phyloP scores from a whole-genome alignment of 192 early-diverging fungal genomes.

The Gamsiella multidivaricata region DNA sequence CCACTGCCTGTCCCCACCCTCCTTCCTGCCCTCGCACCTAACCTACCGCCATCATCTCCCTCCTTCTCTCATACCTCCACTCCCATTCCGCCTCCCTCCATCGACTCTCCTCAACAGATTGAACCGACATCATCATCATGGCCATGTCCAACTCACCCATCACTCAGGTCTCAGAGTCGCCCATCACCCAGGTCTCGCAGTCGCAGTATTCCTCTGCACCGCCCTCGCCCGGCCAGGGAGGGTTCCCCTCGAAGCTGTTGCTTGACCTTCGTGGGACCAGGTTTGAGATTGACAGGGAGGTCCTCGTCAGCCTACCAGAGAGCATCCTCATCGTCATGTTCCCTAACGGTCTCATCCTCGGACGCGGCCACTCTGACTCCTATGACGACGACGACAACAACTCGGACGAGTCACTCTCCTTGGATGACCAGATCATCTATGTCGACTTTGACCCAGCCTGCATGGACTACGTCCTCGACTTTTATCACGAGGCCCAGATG shows the following conservation, averaged over 20 bases:
- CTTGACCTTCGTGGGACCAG: conserved; percentile 68
- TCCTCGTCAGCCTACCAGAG: conserved; percentile 67
- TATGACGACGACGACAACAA: conserved; percentile 56
- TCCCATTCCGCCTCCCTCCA: too few species aligned
- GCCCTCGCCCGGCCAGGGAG: conserved; percentile 35
- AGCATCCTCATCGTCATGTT: conserved; percentile 72
- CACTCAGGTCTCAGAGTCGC: conserved; percentile 59
- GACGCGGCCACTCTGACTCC: conserved; percentile 32
- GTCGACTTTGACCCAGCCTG: conserved; percentile 68
- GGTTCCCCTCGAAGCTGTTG: conserved; percentile 62
- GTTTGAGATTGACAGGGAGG: conserved; percentile 68
- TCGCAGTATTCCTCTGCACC: conserved; percentile 46
- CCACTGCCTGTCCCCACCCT: too few species aligned
- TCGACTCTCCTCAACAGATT: too few species aligned
- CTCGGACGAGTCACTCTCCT: conserved; percentile 46
- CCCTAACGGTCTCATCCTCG: conserved; percentile 66
- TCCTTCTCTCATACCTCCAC: too few species aligned
- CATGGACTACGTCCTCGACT: conserved; percentile 64
- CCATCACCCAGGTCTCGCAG: conserved; percentile 64
- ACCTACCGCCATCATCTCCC: too few species aligned
- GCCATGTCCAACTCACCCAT: conserved; percentile 40
- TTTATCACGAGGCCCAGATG: conserved; percentile 58
- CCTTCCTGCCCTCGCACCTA: too few species aligned
- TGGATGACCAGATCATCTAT: conserved; percentile 63
- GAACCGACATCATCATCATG: too few species aligned